phyloP scores from a whole-genome alignment of 192 early-diverging fungal species.

The Funneliformis mosseae region DNA sequence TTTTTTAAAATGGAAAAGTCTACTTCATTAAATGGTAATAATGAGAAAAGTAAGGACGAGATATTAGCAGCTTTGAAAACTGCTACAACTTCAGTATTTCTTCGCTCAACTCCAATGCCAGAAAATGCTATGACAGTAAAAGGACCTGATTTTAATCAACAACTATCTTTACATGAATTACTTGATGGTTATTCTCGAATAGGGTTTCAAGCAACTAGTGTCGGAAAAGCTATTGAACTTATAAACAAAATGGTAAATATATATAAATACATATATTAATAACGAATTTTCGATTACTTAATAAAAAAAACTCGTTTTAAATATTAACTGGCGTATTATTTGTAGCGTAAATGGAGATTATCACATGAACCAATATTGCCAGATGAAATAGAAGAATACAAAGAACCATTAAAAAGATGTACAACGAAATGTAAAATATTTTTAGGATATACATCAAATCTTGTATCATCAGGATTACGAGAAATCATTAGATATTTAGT shows the following conservation, averaged over 20 bases:
- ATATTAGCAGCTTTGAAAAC: background rate
- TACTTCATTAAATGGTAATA: background rate
- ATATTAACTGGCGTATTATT: background rate
- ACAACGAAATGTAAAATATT: constrained; percentile 94
- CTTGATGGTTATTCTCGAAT: constrained; percentile 73
- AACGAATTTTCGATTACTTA: no score
- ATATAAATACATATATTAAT: no score
- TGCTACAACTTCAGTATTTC: constrained; percentile 65
- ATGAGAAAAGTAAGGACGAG: background rate
- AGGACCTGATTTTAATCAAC: constrained; percentile 94
- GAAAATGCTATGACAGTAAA: constrained; percentile 63
- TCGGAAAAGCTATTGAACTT: constrained; percentile 88
- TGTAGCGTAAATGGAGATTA: constrained; percentile 74
- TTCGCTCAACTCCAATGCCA: constrained; percentile 73
- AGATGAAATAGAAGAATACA: constrained; percentile 57
- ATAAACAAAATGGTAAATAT: constrained; percentile 85
- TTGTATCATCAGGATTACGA: constrained; percentile 92
- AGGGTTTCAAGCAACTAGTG: constrained; percentile 92
- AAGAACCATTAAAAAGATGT: constrained; percentile 62
- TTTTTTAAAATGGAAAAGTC: no score
- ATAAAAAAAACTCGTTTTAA: no score
- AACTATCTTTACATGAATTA: constrained; percentile 73
- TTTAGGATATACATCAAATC: constrained; percentile 96
- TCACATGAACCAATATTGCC: constrained; percentile 79
- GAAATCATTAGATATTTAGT: constrained; percentile 90